Evolutionary conservation across 2,329 filamentous ascomycete genomes (phyloP).

Genomic region (Fusarium caatingaense): DNA sequence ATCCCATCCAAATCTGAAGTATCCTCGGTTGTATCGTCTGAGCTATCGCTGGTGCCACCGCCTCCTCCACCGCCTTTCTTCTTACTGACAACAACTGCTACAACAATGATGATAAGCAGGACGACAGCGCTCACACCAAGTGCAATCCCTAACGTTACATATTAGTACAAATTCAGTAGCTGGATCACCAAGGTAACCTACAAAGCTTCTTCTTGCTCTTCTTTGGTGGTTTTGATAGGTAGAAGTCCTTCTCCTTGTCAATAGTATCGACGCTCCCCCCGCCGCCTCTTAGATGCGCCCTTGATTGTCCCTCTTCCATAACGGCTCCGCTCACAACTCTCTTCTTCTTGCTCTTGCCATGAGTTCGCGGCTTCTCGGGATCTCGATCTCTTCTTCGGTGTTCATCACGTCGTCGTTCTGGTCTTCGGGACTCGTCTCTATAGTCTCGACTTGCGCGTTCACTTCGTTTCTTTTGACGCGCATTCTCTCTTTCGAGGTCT

Average conservation of each 20-base stretch:
- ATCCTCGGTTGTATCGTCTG: slow-evolving; percentile 48
- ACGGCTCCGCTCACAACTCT: slow-evolving; percentile 77
- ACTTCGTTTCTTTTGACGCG: slow-evolving; percentile 55
- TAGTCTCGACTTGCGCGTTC: slow-evolving; percentile 30
- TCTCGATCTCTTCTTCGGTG: slow-evolving; percentile 39
- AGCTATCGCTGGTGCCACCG: slow-evolving; percentile 35
- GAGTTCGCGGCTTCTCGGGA: slow-evolving; percentile 49
- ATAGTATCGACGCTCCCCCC: slow-evolving; percentile 56
- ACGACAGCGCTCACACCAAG: slow-evolving; percentile 64
- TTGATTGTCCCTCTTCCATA: slow-evolving; percentile 72
- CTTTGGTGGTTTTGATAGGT: slow-evolving; percentile 56
- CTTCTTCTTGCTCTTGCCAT: slow-evolving; percentile 60
- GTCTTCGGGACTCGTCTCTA: slow-evolving; percentile 50
- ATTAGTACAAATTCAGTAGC: slow-evolving; percentile 28
- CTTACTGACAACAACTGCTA: slow-evolving; percentile 73
- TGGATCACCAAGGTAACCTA: slow-evolving; percentile 52
- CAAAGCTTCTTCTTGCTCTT: slow-evolving; percentile 71
- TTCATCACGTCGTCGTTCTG: slow-evolving; percentile 39
- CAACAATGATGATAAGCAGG: slow-evolving; percentile 76
- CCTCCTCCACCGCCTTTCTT: slow-evolving; percentile 68
- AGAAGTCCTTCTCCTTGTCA: slow-evolving; percentile 60
- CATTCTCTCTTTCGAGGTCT: slow-evolving; percentile 72
- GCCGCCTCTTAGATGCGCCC: slow-evolving; percentile 57
- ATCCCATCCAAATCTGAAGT: slow-evolving; percentile 60
- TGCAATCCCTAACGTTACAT: slow-evolving; percentile 62